phyloP scores from a whole-genome alignment of 2,329 filamentous ascomycete genomes.

The Fusarium verrucosum region DNA sequence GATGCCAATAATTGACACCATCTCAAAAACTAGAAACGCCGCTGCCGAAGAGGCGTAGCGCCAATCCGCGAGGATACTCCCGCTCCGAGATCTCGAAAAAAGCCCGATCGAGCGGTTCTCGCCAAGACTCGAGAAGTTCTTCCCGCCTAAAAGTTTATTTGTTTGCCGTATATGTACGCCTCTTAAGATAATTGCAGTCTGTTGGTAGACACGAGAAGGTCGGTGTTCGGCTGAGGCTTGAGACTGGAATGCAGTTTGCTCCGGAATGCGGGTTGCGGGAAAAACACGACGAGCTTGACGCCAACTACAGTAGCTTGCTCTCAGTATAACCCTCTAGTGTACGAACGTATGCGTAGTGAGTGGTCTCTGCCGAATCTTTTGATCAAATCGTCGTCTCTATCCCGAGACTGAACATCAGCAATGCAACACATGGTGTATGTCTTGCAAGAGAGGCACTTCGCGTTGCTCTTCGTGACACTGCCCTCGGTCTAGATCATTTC shows the following conservation, averaged over 20 bases:
- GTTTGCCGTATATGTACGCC: background rate
- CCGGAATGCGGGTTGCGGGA: slow-evolving; percentile 22
- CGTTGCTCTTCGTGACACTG: slow-evolving; percentile 17
- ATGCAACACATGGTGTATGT: background rate
- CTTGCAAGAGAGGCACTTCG: slow-evolving; percentile 9
- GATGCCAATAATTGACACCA: background rate
- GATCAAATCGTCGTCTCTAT: background rate
- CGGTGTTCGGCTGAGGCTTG: slow-evolving; percentile 6
- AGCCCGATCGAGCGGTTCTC: slow-evolving; percentile 10
- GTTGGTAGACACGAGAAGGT: background rate
- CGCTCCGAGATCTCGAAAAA: slow-evolving; percentile 5
- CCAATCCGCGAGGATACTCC: slow-evolving; percentile 20
- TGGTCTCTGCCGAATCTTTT: too few relatives aligned
- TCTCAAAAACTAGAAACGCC: background rate
- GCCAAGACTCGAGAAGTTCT: slow-evolving; percentile 11
- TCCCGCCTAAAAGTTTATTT: background rate
- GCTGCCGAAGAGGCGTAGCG: slow-evolving; percentile 13
- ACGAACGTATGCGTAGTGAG: background rate
- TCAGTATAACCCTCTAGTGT: background rate
- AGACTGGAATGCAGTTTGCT: slow-evolving; percentile 11
- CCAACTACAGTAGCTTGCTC: background rate
- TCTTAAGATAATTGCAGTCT: background rate
- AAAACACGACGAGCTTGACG: slow-evolving; percentile 12
- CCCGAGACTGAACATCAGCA: background rate
- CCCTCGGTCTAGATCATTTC: background rate